Percentiles rank a stretch among this genome's conserved stretches.
phyloP scores from a whole-genome alignment of 192 early-diverging fungal genomes.

The Phycomyces blakesleeanus region DNA sequence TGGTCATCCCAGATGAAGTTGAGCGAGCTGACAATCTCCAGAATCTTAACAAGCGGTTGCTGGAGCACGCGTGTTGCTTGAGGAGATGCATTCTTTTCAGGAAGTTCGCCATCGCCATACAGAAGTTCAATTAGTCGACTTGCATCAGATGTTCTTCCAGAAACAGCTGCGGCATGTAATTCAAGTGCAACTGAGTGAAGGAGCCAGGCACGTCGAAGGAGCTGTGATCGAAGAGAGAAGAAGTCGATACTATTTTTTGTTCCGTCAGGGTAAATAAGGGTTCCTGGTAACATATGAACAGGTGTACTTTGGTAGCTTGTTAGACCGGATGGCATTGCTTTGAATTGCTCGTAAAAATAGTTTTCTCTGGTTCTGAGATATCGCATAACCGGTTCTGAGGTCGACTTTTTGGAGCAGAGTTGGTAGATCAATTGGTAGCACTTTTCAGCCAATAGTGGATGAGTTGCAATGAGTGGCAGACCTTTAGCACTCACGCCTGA shows the following conservation, averaged over 20 bases:
- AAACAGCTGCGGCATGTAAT: conserved; percentile 54
- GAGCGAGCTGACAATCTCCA: conserved; percentile 68
- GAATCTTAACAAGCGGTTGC: conserved; percentile 67
- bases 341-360: conserved; percentile 69
- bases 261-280: conserved; percentile 10
- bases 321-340: conserved; percentile 39
- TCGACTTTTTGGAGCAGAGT: conserved; percentile 69
- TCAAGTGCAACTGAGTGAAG: conserved; percentile 84
- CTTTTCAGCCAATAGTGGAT: conserved; percentile 78
- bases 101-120: conserved; percentile 24
- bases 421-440: conserved; percentile 84
- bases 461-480: conserved; percentile 54
- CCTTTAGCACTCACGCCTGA: conserved; percentile 32
- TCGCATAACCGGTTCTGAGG: conserved; percentile 72
- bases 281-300: background rate
- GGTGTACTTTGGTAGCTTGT: conserved; percentile 1
- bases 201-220: conserved; percentile 87
- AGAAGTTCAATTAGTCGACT: conserved; percentile 37
- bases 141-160: conserved; percentile 36
- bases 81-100: conserved; percentile 1
- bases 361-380: conserved; percentile 80
- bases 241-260: conserved; percentile 1
- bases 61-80: conserved; percentile 29
- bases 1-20: conserved; percentile 53
- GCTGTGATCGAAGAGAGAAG: conserved; percentile 47